Conservation (phyloP, 345 rosid genomes). For the Capsella bursapastoris region DNA sequence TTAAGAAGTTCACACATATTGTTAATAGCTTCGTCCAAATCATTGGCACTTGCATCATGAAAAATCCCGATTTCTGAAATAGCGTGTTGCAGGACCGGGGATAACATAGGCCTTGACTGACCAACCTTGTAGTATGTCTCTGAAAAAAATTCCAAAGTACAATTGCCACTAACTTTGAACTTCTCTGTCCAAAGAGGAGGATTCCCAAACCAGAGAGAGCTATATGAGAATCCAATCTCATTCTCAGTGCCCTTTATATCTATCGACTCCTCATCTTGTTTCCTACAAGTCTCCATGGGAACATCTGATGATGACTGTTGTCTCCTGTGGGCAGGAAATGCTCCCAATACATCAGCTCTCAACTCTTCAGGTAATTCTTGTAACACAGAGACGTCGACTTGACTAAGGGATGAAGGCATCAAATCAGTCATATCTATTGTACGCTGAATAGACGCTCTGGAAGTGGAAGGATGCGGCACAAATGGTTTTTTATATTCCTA, state of each 20-base stretch:
- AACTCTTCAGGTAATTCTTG: constrained; percentile 85
- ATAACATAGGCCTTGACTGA: constrained; percentile 53
- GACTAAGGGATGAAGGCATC: constrained; percentile 84
- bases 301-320: constrained; percentile 48
- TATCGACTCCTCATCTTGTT: constrained; percentile 44
- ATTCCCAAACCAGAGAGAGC: constrained; percentile 68
- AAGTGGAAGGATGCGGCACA: constrained; percentile 20
- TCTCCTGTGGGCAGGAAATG: constrained; percentile 63
- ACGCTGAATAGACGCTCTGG: constrained; percentile 43
- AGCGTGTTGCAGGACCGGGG: constrained; percentile 58
- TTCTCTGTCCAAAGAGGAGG: constrained; percentile 82
- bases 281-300: constrained; percentile 39
- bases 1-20: constrained; percentile 65
- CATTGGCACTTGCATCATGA: constrained; percentile 48
- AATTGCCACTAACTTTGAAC: constrained; percentile 62
- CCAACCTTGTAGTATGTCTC: constrained; percentile 61
- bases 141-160: constrained; percentile 54
- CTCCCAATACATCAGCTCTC: constrained; percentile 68
- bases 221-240: constrained; percentile 36
- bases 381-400: constrained; percentile 73
- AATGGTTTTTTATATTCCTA: constrained; percentile 28
- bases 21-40: constrained; percentile 54
- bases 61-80: constrained; percentile 45
- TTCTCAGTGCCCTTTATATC: constrained; percentile 46
- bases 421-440: constrained; percentile 51